Base-by-base conservation (phyloP, 2,329 filamentous ascomycete species). In the Sordariomycetes sp. region DNA sequence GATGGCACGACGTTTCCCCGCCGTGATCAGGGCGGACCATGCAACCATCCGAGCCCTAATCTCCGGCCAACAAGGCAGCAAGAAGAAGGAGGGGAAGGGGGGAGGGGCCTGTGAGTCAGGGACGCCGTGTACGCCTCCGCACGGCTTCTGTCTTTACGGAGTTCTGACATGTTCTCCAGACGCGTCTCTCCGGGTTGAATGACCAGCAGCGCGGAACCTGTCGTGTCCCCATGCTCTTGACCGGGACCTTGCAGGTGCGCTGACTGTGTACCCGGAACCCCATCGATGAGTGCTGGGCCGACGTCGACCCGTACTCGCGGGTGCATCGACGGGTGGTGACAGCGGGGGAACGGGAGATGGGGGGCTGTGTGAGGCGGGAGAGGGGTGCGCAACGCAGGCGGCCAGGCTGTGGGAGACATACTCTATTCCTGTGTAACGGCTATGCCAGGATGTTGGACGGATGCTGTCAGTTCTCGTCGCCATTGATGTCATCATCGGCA, bases 231-330 rank as follows among this genome's bases (percentile, higher is more conserved):
- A 18, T 34, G 6, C 4, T 25, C 20, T 16, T 3, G 22, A 50
- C 24, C 54, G 55, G 55, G 28, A 57, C 55, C 55, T 57, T 57
- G 55, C 55, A 57, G 40, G 43, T 25, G 12, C 32, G 43, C 25
- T 34, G 24, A 24, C 24, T 35, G 40, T 11, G 18, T 34, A 22
- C 43, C 43, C 46, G 24, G 54, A 34, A n/a, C 6, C 34, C 25
- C 25, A 50, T 43, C 40, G n/a, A 8, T 16, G 32, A 22, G n/a
- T 6, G 5, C 40, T 7, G 16, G 14, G 16, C 16, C 40, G 8
- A 18, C 8, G 40, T n/a, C n/a, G 8, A 32, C 28, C 28, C 14
- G 37, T 46, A 35, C 54, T 28, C 28, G 35, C 40, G 40, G 40
- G 40, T 46, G 40, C 16, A 6, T n/a, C 14, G 40, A n/a, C 40